phyloP scores from a whole-genome alignment of 352 stramenopile genomes.

The Phytophthora pistaciae region DNA sequence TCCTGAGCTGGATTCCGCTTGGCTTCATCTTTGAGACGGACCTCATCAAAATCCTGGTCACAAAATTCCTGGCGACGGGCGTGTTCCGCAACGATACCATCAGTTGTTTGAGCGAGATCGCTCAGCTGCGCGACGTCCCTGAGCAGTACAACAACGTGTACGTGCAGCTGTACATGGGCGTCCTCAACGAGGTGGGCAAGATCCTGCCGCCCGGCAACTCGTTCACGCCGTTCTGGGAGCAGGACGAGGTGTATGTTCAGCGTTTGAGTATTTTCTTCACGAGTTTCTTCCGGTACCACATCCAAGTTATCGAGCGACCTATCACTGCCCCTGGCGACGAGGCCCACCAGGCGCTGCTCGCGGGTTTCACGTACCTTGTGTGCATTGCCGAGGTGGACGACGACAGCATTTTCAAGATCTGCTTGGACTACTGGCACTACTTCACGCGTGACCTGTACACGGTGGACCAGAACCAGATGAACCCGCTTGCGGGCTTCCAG shows the following conservation, averaged over 20 bases:
- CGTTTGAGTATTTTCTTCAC: slow-evolving; percentile 98
- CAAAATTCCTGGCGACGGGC: slow-evolving; percentile 96
- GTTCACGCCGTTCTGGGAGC: slow-evolving; percentile 94
- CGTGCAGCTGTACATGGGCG: slow-evolving; percentile 94
- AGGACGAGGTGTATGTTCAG: slow-evolving; percentile 98
- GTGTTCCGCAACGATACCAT: slow-evolving; percentile 98
- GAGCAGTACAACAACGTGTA: slow-evolving; percentile 96
- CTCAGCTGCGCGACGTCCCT: slow-evolving; percentile 93
- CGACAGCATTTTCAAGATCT: slow-evolving; percentile 99
- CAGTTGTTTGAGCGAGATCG: slow-evolving; percentile 99
- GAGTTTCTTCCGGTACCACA: slow-evolving; percentile 95
- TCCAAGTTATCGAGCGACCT: slow-evolving; percentile 95
- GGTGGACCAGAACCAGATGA: slow-evolving; percentile 84
- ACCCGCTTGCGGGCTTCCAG: slow-evolving; percentile 66
- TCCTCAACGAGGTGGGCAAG: slow-evolving; percentile 93
- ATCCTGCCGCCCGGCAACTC: slow-evolving; percentile 92
- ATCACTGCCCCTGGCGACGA: slow-evolving; percentile 83
- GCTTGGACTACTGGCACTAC: slow-evolving; percentile 98
- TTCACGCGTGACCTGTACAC: slow-evolving; percentile 98
- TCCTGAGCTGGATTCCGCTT: slow-evolving; percentile 98
- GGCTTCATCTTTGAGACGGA: slow-evolving; percentile 99
- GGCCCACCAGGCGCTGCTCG: slow-evolving; percentile 91
- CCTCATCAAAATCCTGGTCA: slow-evolving; percentile 95
- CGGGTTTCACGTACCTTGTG: slow-evolving; percentile 95
- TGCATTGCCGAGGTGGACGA: slow-evolving; percentile 93